phyloP scores from a whole-genome alignment of 148 eudicot species.

The Vaccinium vitisidaea region DNA sequence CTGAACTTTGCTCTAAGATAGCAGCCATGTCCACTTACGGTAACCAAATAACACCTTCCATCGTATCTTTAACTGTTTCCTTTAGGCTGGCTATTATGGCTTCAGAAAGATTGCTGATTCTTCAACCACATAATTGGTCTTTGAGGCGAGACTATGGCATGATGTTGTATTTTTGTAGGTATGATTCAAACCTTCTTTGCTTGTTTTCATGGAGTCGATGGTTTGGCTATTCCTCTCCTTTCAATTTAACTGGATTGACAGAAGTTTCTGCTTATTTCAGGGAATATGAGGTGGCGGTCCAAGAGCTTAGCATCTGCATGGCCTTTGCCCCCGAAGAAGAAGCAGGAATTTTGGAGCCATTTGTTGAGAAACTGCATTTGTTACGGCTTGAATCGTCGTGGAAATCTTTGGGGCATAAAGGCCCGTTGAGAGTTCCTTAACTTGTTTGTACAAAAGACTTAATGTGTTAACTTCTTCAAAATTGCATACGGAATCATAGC shows the following conservation, averaged over 20 bases:
- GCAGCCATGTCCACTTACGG: slow-evolving; percentile 6
- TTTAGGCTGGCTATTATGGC: slow-evolving; percentile 94
- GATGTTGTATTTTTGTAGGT: slow-evolving; percentile 88
- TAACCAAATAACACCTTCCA: slow-evolving; percentile 15
- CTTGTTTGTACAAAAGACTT: slow-evolving; percentile 11
- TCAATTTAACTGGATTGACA: background rate
- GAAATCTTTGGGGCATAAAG: slow-evolving; percentile 63
- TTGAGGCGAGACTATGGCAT: slow-evolving; percentile 91
- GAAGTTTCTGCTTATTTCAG: slow-evolving; percentile 28
- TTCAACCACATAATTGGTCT: slow-evolving; percentile 90
- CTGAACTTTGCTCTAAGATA: background rate
- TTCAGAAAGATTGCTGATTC: slow-evolving; percentile 74
- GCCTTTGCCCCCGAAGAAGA: slow-evolving; percentile 96
- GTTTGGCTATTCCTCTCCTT: background rate
- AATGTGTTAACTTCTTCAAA: background rate
- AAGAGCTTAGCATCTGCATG: slow-evolving; percentile 97
- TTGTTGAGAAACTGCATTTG: slow-evolving; percentile 79
- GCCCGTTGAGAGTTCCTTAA: slow-evolving; percentile 48
- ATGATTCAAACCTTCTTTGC: slow-evolving; percentile 12
- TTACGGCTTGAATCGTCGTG: slow-evolving; percentile 71
- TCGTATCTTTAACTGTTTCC: slow-evolving; percentile 16
- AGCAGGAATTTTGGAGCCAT: slow-evolving; percentile 77
- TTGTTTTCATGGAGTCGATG: background rate
- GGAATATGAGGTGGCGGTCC: slow-evolving; percentile 75
- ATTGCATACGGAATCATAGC: background rate